Evolutionary conservation across 2,329 filamentous ascomycete species (phyloP), one percentile per base, ranked within the genome.

Genomic region (Colletotrichum costaricense): DNA sequence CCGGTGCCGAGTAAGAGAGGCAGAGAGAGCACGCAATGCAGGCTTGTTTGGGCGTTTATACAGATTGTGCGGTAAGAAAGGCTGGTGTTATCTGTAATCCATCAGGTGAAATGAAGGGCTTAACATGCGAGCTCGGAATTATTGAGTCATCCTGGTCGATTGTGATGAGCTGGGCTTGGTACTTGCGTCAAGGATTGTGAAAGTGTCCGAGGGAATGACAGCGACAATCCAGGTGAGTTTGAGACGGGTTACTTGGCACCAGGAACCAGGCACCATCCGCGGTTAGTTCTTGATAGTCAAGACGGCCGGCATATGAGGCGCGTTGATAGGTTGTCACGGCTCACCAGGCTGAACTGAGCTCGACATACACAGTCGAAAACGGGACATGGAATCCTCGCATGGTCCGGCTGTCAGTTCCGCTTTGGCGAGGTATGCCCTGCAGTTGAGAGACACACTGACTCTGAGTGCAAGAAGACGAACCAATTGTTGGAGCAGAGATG

Each of bases 141-240:
- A 67, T 62, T 67, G 63, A 46, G 55, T 56, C 16, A 67, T 67
- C 56, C 56, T 16, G 56, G 63, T 68, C 46, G 19, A 54, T 33
- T 26, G 46, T 42, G 22, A 55, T 26, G 68, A 33, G 49, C 28
- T 22, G 55, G 46, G 30, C 46, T 63, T 33, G 60, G 60, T 38
- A 26, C 24, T 30, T 33, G 38, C 38, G 38, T 42, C 38, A 56
- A 49, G 54, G 54, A 42, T 24, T 24, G 38, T 42, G 9, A 26
- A 8, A 35, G 28, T 55, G 49, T 60, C 28, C 14, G 22, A 52
- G 56, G 22, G 49, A 57, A 58, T 58, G 69, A 62, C 63, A 67
- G 69, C 63, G 57, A 24, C 49, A 67, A 57, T n/a, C 65, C 46
- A 72, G 11, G 30, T 26, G 26, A 63, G 58, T 63, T 69, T 46